Evolutionary conservation across 2,329 filamentous ascomycete species (phyloP).

Genomic region (Madurella mycetomatis): DNA sequence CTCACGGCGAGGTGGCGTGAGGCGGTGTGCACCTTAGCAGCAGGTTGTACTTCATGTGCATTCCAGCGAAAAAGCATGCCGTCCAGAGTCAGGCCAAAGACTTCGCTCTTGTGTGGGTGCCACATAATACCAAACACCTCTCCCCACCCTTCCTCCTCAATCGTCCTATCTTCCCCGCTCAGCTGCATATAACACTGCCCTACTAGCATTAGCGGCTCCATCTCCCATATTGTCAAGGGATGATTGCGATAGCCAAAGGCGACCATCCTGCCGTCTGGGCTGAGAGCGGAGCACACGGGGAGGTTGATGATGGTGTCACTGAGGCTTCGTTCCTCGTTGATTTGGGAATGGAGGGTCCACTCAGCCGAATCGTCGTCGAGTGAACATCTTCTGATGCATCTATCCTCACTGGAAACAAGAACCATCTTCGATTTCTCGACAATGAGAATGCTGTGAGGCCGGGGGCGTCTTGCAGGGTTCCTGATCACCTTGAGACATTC

Average conservation of each 20-base stretch:
- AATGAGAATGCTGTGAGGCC: constrained; percentile 27
- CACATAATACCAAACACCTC: constrained; percentile 28
- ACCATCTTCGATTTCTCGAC: constrained; percentile 19
- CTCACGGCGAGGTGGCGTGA: constrained; percentile 26
- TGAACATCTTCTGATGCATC: constrained; percentile 19
- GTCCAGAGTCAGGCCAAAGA: constrained; percentile 32
- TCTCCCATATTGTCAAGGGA: constrained; percentile 31
- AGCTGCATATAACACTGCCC: constrained; percentile 24
- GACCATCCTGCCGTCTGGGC: constrained; percentile 26
- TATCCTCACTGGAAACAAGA: constrained; percentile 26
- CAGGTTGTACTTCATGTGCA: constrained; percentile 27
- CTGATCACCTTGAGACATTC: constrained; percentile 19
- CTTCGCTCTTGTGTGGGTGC: constrained; percentile 28
- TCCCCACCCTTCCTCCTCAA: constrained; percentile 7
- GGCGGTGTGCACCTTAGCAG: constrained; percentile 22
- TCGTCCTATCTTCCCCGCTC: constrained; percentile 13
- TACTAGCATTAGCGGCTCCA: constrained; percentile 16
- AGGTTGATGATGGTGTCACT: constrained; percentile 28
- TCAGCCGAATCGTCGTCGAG: constrained; percentile 14
- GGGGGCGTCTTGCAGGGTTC: constrained; percentile 23
- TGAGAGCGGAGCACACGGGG: constrained; percentile 28
- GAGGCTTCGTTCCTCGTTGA: constrained; percentile 25
- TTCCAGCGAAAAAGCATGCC: constrained; percentile 36
- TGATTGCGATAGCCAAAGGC: constrained; percentile 30
- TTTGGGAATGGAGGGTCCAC: constrained; percentile 23